These are phyloP conservation scores for Aotearoamyces nothofagi DNA, from an alignment of 2,329 filamentous ascomycete genomes.

Conservation along the genomic window DNA sequence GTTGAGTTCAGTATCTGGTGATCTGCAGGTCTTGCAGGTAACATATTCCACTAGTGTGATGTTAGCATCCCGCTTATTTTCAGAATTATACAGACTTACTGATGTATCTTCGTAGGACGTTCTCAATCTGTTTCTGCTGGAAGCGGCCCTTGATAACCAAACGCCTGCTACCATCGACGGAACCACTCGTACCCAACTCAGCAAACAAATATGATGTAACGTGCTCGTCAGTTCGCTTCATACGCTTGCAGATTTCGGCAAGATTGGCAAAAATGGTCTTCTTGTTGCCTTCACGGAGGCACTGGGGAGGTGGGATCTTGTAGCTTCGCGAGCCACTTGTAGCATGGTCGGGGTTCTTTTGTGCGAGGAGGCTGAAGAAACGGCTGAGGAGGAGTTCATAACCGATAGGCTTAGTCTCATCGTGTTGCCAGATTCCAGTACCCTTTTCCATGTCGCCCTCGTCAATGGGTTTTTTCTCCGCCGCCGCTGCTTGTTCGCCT, in stretches of 20 bases:
- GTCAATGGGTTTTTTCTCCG: conserved; percentile 13
- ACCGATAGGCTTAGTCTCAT: conserved; percentile 39
- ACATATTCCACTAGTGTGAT: conserved; percentile 64
- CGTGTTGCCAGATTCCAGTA: conserved; percentile 17
- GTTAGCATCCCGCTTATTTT: conserved; percentile 8
- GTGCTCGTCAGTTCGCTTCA: conserved; percentile 98
- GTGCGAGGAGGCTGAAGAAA: conserved; percentile 89
- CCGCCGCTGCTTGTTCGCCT: conserved; percentile 7
- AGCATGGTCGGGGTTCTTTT: conserved; percentile 93
- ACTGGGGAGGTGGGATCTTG: conserved; percentile 98
- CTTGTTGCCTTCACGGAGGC: conserved; percentile 98
- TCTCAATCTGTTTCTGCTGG: conserved; percentile 99
- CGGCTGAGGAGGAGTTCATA: conserved; percentile 78
- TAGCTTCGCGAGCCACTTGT: conserved; percentile 84
- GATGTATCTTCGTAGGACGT: conserved; percentile 89
- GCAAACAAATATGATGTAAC: conserved; percentile 95
- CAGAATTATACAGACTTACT: conserved; percentile 40
- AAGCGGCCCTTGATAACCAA: conserved; percentile 99
- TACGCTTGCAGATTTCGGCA: conserved; percentile 94
- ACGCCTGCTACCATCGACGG: conserved; percentile 81
- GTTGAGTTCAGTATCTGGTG: conserved; percentile 86
- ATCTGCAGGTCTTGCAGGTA: conserved; percentile 96
- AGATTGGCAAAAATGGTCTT: conserved; percentile 99
- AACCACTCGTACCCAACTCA: conserved; percentile 93
- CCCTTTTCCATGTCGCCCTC: conserved; percentile 21